These are phyloP conservation scores for Colletotrichum sp. DNA, from an alignment of 2,329 filamentous ascomycete species.

Conservation along the genomic window DNA sequence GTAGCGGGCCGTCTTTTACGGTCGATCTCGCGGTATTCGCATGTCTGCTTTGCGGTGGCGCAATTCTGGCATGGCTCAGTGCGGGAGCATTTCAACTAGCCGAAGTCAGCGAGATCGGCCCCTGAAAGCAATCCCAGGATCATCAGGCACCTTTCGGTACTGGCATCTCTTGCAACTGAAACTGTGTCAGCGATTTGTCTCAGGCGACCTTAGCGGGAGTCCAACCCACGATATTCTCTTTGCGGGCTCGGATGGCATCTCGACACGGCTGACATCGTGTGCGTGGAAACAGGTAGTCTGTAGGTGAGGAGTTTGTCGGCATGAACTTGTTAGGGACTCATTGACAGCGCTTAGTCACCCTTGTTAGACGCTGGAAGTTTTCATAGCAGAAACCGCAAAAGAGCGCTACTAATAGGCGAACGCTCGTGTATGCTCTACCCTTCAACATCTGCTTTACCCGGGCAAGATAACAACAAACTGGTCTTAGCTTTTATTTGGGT, in stretches of 20 bases:
- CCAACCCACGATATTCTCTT: not conserved
- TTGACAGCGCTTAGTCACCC: not conserved
- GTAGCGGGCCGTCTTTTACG: slow-evolving; percentile 18
- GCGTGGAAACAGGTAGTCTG: not conserved
- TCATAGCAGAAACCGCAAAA: not conserved
- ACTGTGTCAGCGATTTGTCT: not conserved
- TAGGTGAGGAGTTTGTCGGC: not conserved
- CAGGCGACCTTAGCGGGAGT: fast-evolving
- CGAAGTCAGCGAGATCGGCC: not conserved
- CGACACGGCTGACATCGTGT: not conserved
- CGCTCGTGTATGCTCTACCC: not conserved
- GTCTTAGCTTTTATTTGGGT: no score
- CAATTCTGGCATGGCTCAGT: slow-evolving; percentile 22
- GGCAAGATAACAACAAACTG: not conserved
- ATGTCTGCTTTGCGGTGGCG: not conserved
- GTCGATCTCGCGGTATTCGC: slow-evolving; percentile 21
- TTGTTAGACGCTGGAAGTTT: not conserved
- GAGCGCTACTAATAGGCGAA: not conserved
- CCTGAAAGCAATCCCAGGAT: not conserved
- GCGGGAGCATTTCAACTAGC: slow-evolving; percentile 20
- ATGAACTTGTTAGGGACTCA: not conserved
- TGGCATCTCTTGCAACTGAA: not conserved
- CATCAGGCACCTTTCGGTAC: not conserved
- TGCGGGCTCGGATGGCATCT: not conserved
- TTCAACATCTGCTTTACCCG: not conserved